Evolutionary conservation across 768 basidiomycete genomes (phyloP), one percentile per base, ranked within the genome.

Genomic region (Tricholoma terreum): DNA sequence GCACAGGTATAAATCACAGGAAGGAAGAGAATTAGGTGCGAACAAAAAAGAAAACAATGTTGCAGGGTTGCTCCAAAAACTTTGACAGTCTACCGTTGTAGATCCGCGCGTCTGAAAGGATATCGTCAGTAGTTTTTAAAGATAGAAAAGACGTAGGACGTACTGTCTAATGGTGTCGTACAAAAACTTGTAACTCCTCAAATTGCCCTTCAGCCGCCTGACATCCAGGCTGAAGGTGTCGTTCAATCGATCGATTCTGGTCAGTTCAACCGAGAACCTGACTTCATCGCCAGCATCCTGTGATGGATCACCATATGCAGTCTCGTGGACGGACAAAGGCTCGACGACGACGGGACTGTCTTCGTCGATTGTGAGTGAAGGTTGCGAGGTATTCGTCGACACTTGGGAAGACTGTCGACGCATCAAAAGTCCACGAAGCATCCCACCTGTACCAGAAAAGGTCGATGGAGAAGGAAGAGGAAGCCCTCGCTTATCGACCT

Each of bases 211-310:
- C 67, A 98, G 69, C 62, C 97, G 76, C 66, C 95, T 84, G 68
- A 98, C 88, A 73, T 98, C 95, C 65, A 98, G 79, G 72, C 89
- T 89, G 72, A 89, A 95, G 45, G 94, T 91, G 68, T 92, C 92
- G 63, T 87, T 91, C 65, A 98, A 79, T 60, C 93, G 84, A 71
- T 92, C 89, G 65, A 99, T 79, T 65, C 90, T 78, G 48, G 96
- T 98, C 60, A 99, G 74, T 76, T 99, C 97, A 60, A 98, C 89
- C 11, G 86, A 92, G 78, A 98, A 98, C 63, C 92, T 85, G 63
- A 99, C 93, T 84, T 98, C 97, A 64, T 96, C 96, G 30, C 94
- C 94, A 17, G 84, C 84, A 67, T 98, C 97, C 63, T 90, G 83
- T 4, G 79, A 68, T n/a, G 75, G 63, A 56, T 91, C 91, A 12